phyloP scores from a whole-genome alignment of 352 stramenopile genomes.

The Phytophthora ramorum region DNA sequence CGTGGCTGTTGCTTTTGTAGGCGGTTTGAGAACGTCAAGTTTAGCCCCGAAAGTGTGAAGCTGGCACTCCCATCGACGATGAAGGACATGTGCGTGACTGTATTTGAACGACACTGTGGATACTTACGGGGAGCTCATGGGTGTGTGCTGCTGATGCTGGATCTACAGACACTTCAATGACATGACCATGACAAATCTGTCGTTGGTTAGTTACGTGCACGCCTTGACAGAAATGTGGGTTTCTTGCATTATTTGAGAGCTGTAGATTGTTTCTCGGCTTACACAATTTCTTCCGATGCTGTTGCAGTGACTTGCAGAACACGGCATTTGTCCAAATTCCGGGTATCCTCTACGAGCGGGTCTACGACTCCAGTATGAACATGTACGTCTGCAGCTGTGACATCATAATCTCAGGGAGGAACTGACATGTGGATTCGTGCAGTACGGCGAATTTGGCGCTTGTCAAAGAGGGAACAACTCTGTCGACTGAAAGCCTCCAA shows the following conservation, averaged over 20 bases:
- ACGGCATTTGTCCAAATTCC: constrained; percentile 37
- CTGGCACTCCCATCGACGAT: background rate
- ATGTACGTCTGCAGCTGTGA: constrained; percentile 11
- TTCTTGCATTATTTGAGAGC: background rate
- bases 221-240: constrained; percentile 6
- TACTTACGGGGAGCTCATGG: too few species aligned
- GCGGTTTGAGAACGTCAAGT: constrained; percentile 2
- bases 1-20: background rate
- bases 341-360: constrained; percentile 37
- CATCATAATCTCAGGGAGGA: background rate
- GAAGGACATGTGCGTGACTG: too few species aligned
- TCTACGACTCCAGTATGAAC: constrained; percentile 20
- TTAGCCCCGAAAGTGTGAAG: background rate
- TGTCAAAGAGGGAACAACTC: background rate
- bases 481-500: background rate
- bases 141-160: too few species aligned
- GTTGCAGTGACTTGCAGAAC: constrained; percentile 26
- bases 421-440: background rate
- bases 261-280: too few species aligned
- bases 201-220: background rate
- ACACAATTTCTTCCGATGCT: too few species aligned
- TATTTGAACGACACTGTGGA: too few species aligned
- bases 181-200: background rate
- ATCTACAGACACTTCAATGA: constrained; percentile 5
- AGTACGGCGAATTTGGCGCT: background rate